Conservation (phyloP, 1,284 basidiomycete genomes). For the Rhodotorula sp. region DNA sequence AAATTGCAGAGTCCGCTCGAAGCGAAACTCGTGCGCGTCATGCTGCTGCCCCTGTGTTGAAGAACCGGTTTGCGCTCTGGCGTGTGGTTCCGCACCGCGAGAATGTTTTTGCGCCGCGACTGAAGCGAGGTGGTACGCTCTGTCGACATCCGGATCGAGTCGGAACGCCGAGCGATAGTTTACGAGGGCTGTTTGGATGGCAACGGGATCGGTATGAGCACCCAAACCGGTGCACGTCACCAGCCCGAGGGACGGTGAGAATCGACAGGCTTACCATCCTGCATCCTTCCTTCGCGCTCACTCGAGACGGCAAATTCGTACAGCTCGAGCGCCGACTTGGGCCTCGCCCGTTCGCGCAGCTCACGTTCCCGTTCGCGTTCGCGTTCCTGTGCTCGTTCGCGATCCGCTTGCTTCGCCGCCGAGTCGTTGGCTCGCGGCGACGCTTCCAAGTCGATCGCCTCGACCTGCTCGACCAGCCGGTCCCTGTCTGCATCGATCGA, state of each 20-base stretch:
- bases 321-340: slow-evolving; percentile 40
- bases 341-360: slow-evolving; percentile 4
- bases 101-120: slow-evolving; percentile 14
- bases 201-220: neutral
- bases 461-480: neutral
- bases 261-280: slow-evolving; percentile 31
- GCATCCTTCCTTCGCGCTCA: slow-evolving; percentile 42
- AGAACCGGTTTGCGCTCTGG: neutral
- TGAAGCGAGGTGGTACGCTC: slow-evolving; percentile 33
- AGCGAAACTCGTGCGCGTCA: slow-evolving; percentile 34
- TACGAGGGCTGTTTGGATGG: slow-evolving; percentile 23
- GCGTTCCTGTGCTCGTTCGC: neutral
- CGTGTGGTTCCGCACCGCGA: slow-evolving; percentile 6
- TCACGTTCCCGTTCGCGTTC: neutral
- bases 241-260: neutral
- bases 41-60: neutral
- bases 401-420: neutral
- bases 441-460: neutral
- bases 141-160: slow-evolving; percentile 42
- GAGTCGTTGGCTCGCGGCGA: neutral
- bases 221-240: neutral
- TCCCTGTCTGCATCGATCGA: neutral
- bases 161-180: slow-evolving; percentile 41
- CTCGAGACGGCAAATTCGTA: slow-evolving; percentile 38
- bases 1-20: slow-evolving; percentile 42